These are phyloP conservation scores for Dendrocalamus sinicus DNA, from an alignment of 176 grass and related monocot genomes.

Conservation along the genomic window DNA sequence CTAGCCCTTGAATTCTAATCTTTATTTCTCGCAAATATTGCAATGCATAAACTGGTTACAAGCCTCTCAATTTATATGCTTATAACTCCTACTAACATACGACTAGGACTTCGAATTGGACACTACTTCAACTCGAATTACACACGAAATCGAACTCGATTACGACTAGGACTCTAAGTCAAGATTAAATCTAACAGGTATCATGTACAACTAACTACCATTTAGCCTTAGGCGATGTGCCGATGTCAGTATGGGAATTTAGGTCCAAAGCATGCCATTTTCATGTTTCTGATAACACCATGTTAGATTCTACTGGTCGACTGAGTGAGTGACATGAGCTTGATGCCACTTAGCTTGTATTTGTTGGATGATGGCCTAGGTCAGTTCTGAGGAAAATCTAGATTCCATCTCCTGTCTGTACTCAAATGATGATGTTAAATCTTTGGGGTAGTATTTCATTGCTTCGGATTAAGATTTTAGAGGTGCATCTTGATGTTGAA, in stretches of 20 bases:
- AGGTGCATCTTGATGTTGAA: constrained; percentile 15
- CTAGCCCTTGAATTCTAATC: no score
- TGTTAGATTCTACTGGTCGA: background rate
- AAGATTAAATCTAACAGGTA: no score
- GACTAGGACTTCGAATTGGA: no score
- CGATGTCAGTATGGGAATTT: background rate
- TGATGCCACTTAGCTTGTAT: constrained; percentile 5
- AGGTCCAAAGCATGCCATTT: background rate
- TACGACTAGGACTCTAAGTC: no score
- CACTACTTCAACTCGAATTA: no score
- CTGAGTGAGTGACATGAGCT: background rate
- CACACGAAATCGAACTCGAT: no score
- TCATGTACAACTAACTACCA: background rate
- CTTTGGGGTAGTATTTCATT: background rate
- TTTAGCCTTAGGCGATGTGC: constrained; percentile 22
- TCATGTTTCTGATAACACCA: background rate
- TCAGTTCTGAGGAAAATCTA: background rate
- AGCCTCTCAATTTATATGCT: no score
- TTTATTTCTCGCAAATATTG: no score
- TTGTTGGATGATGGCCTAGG: background rate
- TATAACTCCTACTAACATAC: no score
- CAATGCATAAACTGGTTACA: no score
- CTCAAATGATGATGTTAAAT: background rate
- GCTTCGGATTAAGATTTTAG: background rate
- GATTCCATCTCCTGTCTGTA: background rate